Conservation (phyloP, 208 protist species). For the Leishmania braziliensis region DNA sequence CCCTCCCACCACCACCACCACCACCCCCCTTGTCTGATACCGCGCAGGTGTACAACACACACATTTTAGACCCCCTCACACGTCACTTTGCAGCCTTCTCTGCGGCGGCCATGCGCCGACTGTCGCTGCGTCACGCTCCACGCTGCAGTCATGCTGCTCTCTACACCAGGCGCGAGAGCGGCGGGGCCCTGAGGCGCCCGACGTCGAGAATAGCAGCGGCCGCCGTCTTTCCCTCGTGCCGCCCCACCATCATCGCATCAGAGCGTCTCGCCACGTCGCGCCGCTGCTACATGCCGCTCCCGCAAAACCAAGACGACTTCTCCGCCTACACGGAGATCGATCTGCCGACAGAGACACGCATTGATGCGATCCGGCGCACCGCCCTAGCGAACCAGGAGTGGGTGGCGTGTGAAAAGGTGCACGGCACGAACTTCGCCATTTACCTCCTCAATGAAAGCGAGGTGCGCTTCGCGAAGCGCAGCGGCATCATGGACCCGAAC, state of each 20-base stretch:
- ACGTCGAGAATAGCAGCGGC: background rate
- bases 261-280: background rate
- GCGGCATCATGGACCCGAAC: slow-evolving; percentile 86
- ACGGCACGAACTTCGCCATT: slow-evolving; percentile 88
- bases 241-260: background rate
- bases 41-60: too few relatives aligned
- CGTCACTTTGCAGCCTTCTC: background rate
- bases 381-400: slow-evolving; percentile 75
- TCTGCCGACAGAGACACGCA: slow-evolving; percentile 77
- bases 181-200: background rate
- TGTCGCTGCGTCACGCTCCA: background rate
- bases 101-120: background rate
- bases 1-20: too few relatives aligned
- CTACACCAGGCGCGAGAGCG: background rate
- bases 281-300: slow-evolving; percentile 65
- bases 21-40: too few relatives aligned
- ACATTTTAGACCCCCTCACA: too few relatives aligned
- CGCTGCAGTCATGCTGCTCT: background rate
- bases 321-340: slow-evolving; percentile 86
- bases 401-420: slow-evolving; percentile 88
- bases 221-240: background rate
- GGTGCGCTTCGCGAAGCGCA: slow-evolving; percentile 81
- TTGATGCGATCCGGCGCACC: slow-evolving; percentile 71
- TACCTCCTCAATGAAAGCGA: slow-evolving; percentile 74
- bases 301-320: slow-evolving; percentile 78